Evolutionary conservation across 2,329 filamentous ascomycete genomes (phyloP).

Genomic region (Geoglossum cookeanum): DNA sequence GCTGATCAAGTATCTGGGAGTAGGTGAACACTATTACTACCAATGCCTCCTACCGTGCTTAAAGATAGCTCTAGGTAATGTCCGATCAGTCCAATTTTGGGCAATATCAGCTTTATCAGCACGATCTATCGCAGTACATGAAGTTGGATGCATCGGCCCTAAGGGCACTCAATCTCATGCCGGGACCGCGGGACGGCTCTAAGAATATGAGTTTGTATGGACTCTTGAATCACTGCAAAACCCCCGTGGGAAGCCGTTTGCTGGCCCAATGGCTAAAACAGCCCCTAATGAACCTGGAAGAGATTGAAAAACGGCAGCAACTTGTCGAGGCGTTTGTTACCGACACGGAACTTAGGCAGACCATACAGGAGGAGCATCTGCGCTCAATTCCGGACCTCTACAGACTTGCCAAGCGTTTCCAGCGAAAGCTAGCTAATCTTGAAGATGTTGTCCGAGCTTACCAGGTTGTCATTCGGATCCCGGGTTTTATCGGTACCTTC

Average conservation of each 20-base stretch:
- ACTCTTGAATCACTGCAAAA: constrained; percentile 93
- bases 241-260: constrained; percentile 73
- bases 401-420: constrained; percentile 82
- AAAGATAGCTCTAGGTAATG: constrained; percentile 25
- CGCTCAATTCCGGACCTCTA: constrained; percentile 88
- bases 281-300: constrained; percentile 73
- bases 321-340: constrained; percentile 87
- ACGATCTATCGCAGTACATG: constrained; percentile 94
- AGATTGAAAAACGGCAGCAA: constrained; percentile 82
- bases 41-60: not conserved
- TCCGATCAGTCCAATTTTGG: constrained; percentile 90
- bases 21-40: constrained; percentile 18
- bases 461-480: constrained; percentile 80
- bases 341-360: constrained; percentile 84
- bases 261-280: constrained; percentile 96
- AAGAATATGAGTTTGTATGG: constrained; percentile 96
- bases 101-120: constrained; percentile 92
- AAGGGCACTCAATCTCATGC: constrained; percentile 92
- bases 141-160: constrained; percentile 89
- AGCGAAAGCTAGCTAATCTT: constrained; percentile 72
- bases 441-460: constrained; percentile 94
- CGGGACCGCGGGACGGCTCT: constrained; percentile 78
- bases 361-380: constrained; percentile 90
- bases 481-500: constrained; percentile 73
- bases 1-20: constrained; percentile 81